phyloP scores from a whole-genome alignment of 176 grass and related monocot genomes.

The Paspalum notatum region DNA sequence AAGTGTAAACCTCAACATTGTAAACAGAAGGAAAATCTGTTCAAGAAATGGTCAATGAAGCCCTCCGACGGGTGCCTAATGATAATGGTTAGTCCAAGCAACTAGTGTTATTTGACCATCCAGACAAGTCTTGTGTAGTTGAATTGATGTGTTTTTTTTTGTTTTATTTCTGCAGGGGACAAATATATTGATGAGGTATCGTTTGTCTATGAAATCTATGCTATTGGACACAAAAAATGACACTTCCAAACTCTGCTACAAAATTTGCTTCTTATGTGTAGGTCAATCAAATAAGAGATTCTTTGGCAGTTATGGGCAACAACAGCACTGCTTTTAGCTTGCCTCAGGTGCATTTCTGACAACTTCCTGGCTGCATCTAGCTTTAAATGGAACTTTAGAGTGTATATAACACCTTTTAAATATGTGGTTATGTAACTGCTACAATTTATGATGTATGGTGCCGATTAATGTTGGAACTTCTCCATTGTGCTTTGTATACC shows the following conservation, averaged over 20 bases:
- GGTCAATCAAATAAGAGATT: slow-evolving; percentile 98
- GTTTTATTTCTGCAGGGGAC: slow-evolving; percentile 66
- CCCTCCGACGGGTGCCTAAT: slow-evolving; percentile 85
- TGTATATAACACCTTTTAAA: no score
- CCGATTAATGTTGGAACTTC: neutral
- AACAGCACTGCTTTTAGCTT: slow-evolving; percentile 98
- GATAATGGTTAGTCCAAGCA: slow-evolving; percentile 58
- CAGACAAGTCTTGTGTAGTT: slow-evolving; percentile 1
- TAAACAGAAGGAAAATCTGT: slow-evolving; percentile 96
- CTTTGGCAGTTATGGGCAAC: slow-evolving; percentile 90
- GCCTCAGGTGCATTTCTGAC: slow-evolving; percentile 67
- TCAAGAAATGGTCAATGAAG: slow-evolving; percentile 98
- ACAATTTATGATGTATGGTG: neutral
- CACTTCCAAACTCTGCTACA: slow-evolving; percentile 13
- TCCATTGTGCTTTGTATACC: neutral
- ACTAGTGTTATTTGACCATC: slow-evolving; percentile 28
- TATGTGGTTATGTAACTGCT: neutral
- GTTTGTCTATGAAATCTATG: slow-evolving; percentile 33
- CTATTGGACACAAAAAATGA: neutral
- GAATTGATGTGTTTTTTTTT: slow-evolving; percentile 37
- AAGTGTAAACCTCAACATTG: slow-evolving; percentile 22
- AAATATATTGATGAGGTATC: slow-evolving; percentile 93
- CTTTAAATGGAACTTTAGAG: neutral
- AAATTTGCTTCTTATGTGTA: slow-evolving; percentile 33
- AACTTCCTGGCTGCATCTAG: neutral